phyloP scores from a whole-genome alignment of 257 asterid species.

The Solanum bulbocastanum region DNA sequence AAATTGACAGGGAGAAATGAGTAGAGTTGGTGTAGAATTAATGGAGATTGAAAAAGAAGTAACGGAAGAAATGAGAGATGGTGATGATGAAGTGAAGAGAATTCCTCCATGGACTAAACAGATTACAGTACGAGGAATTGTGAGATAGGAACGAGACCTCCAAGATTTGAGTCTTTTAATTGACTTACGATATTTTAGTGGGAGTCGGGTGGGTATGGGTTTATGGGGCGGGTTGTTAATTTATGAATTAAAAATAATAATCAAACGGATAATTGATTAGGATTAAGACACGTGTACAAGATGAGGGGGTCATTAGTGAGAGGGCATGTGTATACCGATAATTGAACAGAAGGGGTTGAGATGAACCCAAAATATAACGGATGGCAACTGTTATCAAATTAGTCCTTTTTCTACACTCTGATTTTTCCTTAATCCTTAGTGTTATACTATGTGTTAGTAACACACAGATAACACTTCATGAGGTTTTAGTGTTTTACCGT shows the following conservation, averaged over 20 bases:
- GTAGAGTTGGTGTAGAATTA: conserved; percentile 5
- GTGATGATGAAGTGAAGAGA: conserved; percentile 13
- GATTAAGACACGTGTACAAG: too few species aligned
- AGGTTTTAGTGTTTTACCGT: not conserved
- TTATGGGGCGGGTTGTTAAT: too few species aligned
- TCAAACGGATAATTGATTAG: too few species aligned
- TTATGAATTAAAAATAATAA: too few species aligned
- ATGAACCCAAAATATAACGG: too few species aligned
- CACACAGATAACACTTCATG: not conserved
- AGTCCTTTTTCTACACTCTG: not conserved
- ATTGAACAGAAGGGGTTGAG: too few species aligned
- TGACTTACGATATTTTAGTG: too few species aligned
- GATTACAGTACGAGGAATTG: conserved; percentile 9
- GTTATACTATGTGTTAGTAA: not conserved
- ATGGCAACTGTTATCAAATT: not conserved
- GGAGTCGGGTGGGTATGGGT: too few species aligned
- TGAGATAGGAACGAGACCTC: not conserved
- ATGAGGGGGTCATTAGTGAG: too few species aligned
- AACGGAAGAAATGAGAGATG: conserved; percentile 5
- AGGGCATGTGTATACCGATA: too few species aligned
- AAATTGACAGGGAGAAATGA: conserved; percentile 3
- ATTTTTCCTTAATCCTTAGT: too few species aligned
- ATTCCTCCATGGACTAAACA: conserved; percentile 17
- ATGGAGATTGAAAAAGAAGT: conserved; percentile 5
- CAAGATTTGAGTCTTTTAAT: too few species aligned